Evolutionary conservation across 441 rosid genomes (phyloP).

Genomic region (California macrophylla): DNA sequence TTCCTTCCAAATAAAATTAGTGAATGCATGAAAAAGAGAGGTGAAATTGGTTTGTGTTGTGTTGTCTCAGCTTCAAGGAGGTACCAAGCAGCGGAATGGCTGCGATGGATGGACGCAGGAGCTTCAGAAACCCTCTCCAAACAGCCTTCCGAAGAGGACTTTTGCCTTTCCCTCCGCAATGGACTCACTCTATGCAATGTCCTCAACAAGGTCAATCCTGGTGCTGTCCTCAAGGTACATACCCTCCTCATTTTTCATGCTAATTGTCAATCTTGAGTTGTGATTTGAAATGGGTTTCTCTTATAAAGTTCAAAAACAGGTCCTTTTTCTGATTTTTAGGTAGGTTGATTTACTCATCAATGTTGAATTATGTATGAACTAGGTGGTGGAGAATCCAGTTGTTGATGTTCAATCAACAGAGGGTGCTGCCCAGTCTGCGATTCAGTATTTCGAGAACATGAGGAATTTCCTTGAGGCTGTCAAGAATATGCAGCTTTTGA

Average conservation of each 20-base stretch:
- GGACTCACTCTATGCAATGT: conserved; percentile 96
- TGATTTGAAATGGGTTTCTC: not conserved
- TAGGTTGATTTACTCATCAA: too few relatives aligned
- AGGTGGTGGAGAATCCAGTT: conserved; percentile 82
- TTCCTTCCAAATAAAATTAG: not conserved
- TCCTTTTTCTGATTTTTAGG: not conserved
- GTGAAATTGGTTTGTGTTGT: not conserved
- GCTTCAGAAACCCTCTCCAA: conserved; percentile 51
- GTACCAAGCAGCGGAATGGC: conserved; percentile 87
- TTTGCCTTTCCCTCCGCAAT: conserved; percentile 64
- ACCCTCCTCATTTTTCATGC: not conserved
- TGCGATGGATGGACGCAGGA: conserved; percentile 69
- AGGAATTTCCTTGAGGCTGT: conserved; percentile 86
- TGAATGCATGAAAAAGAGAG: not conserved
- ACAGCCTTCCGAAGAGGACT: conserved; percentile 72
- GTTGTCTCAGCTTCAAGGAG: conserved; percentile 56
- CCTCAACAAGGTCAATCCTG: conserved; percentile 93
- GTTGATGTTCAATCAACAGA: conserved; percentile 61
- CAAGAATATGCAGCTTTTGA: conserved; percentile 82
- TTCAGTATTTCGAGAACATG: conserved; percentile 93
- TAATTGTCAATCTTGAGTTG: not conserved
- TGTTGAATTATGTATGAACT: not conserved
- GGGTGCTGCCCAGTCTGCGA: conserved; percentile 93
- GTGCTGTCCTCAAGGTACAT: conserved; percentile 73
- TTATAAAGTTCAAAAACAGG: too few relatives aligned